A percentile compares a stretch with the other conserved stretches of the same genome.
These are phyloP conservation scores for Rhynchosporium agropyri DNA, from an alignment of 2,329 filamentous ascomycete species.

Conservation along the genomic window DNA sequence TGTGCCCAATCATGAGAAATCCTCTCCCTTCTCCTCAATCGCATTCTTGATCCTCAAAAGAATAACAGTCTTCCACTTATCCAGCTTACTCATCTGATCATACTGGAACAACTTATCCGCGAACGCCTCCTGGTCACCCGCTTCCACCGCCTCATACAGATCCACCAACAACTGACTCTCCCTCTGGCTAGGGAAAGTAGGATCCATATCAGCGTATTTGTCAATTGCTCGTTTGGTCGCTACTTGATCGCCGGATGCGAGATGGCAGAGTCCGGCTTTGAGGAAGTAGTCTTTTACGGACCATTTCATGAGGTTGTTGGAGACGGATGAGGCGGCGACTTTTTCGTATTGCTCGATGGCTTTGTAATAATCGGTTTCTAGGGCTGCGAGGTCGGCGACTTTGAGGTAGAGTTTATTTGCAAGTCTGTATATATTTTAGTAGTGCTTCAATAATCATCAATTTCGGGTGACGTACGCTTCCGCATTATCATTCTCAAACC, in stretches of 20 bases:
- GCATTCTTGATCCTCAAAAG: slow-evolving; percentile 80
- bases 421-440: slow-evolving; percentile 54
- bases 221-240: slow-evolving; percentile 79
- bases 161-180: slow-evolving; percentile 83
- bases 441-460: neutral
- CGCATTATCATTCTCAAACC: slow-evolving; percentile 88
- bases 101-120: slow-evolving; percentile 85
- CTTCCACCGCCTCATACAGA: slow-evolving; percentile 73
- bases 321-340: slow-evolving; percentile 75
- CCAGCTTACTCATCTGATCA: slow-evolving; percentile 89
- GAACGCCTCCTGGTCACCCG: slow-evolving; percentile 79
- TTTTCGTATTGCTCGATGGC: slow-evolving; percentile 82
- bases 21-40: slow-evolving; percentile 72
- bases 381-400: slow-evolving; percentile 81
- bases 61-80: slow-evolving; percentile 95
- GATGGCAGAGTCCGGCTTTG: slow-evolving; percentile 89
- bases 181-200: slow-evolving; percentile 73
- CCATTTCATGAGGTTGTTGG: slow-evolving; percentile 92
- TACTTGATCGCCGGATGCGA: slow-evolving; percentile 74
- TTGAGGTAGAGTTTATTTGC: slow-evolving; percentile 95
- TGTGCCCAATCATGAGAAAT: slow-evolving; percentile 55
- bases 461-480: slow-evolving; percentile 62
- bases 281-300: slow-evolving; percentile 95
- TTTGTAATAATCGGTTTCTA: slow-evolving; percentile 83
- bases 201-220: slow-evolving; percentile 78